Evolutionary conservation across 257 asterid genomes (phyloP).

Genomic region (Ocimum tenuiflorum): DNA sequence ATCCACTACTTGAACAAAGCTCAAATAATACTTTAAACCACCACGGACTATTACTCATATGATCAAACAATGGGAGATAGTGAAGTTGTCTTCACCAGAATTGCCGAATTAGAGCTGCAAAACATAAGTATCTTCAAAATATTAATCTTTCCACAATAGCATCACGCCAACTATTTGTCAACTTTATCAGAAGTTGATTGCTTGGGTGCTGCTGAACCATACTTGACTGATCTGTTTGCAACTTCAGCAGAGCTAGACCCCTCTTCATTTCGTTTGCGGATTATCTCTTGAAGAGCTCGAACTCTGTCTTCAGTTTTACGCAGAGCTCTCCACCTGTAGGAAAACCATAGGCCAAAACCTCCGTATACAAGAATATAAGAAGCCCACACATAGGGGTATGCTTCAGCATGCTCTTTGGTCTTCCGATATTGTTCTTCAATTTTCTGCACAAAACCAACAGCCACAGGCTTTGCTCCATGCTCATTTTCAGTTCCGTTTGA

Average conservation of each 20-base stretch:
- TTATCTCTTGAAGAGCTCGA: conserved; percentile 61
- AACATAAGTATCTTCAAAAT: neutral
- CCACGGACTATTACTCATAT: no score
- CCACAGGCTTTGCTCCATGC: neutral
- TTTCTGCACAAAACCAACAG: neutral
- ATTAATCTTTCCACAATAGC: neutral
- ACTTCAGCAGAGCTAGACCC: conserved; percentile 24
- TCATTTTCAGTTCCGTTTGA: neutral
- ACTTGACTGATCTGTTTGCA: neutral
- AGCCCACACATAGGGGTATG: conserved; percentile 89
- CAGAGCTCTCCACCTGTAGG: conserved; percentile 70
- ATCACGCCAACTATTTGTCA: neutral
- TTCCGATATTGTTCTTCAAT: conserved; percentile 32
- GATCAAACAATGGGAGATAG: neutral
- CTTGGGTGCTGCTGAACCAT: conserved; percentile 6
- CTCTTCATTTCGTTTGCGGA: conserved; percentile 49
- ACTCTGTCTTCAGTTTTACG: conserved; percentile 70
- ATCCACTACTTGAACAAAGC: neutral
- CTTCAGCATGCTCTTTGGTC: conserved; percentile 61
- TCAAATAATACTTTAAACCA: neutral
- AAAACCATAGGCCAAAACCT: conserved; percentile 64
- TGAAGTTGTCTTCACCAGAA: neutral
- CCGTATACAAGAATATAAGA: conserved; percentile 76
- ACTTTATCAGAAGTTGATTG: neutral
- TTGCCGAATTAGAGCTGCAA: neutral